Percentiles rank a stretch among this genome's conserved stretches.
Conservation (phyloP, 306 rosid genomes). For the Begonia fuchsioides region DNA sequence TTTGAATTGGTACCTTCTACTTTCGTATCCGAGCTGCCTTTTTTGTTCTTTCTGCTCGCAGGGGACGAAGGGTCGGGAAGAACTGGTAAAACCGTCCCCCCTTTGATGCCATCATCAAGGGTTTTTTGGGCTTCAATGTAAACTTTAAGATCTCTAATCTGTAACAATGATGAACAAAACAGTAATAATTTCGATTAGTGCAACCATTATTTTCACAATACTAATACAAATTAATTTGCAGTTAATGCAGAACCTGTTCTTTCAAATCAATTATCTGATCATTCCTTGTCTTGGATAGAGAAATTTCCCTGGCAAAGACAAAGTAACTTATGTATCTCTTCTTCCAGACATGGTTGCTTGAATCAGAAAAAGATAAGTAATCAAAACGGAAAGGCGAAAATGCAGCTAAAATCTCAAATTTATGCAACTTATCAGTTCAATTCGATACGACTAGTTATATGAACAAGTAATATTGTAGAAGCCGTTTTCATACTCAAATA, state of each 20-base stretch:
- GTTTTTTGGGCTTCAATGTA: constrained; percentile 68
- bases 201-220: not conserved
- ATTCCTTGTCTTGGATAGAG: constrained; percentile 24
- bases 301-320: constrained; percentile 44
- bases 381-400: not conserved
- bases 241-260: constrained; percentile 60
- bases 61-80: constrained; percentile 53
- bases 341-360: too few relatives aligned
- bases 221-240: not conserved
- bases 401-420: not conserved
- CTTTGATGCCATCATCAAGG: constrained; percentile 55
- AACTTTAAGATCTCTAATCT: constrained; percentile 76
- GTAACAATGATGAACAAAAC: constrained; percentile 9
- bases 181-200: not conserved
- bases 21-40: constrained; percentile 62
- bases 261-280: constrained; percentile 60
- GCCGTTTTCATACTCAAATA: not conserved
- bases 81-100: constrained; percentile 65
- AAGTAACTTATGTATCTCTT: not conserved
- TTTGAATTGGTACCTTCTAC: constrained; percentile 12
- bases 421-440: too few relatives aligned
- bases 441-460: too few relatives aligned
- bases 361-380: too few relatives aligned
- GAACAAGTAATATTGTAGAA: not conserved
- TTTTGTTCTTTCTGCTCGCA: constrained; percentile 30